Conservation (phyloP, 2,329 filamentous ascomycete species). For the Fusarium piperis region DNA sequence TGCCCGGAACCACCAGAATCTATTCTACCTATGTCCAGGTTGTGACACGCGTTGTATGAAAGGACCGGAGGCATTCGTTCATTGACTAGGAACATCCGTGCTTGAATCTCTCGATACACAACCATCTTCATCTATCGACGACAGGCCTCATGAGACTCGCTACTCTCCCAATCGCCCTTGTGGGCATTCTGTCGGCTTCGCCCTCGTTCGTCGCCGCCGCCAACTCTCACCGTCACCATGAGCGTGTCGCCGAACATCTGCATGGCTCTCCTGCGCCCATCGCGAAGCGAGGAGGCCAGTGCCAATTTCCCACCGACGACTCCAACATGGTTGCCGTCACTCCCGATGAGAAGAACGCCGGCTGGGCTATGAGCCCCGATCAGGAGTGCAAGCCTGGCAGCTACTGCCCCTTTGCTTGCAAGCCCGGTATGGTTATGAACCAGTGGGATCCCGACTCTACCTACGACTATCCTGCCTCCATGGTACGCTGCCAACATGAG, state of each 20-base stretch:
- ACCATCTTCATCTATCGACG: conserved; percentile 35
- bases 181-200: conserved; percentile 58
- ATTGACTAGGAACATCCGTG: conserved; percentile 34
- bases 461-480: conserved; percentile 76
- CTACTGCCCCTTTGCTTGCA: conserved; percentile 83
- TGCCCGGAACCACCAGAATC: conserved; percentile 13
- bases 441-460: conserved; percentile 80
- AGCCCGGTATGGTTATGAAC: conserved; percentile 77
- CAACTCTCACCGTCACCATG: conserved; percentile 46
- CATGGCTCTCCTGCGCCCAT: conserved; percentile 46
- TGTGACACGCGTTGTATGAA: conserved; percentile 32
- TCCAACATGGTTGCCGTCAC: conserved; percentile 75
- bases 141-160: conserved; percentile 62
- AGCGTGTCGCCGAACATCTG: conserved; percentile 51
- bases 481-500: conserved; percentile 61
- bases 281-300: conserved; percentile 65
- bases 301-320: conserved; percentile 70
- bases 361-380: conserved; percentile 84
- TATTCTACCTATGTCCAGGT: conserved; percentile 26
- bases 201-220: conserved; percentile 49
- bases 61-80: conserved; percentile 28
- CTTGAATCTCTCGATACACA: conserved; percentile 20
- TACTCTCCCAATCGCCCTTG: conserved; percentile 59
- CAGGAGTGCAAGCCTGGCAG: conserved; percentile 71
- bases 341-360: conserved; percentile 70